These are phyloP conservation scores for Colletotrichum zoysiae DNA, from an alignment of 2,329 filamentous ascomycete genomes.

Conservation along the genomic window DNA sequence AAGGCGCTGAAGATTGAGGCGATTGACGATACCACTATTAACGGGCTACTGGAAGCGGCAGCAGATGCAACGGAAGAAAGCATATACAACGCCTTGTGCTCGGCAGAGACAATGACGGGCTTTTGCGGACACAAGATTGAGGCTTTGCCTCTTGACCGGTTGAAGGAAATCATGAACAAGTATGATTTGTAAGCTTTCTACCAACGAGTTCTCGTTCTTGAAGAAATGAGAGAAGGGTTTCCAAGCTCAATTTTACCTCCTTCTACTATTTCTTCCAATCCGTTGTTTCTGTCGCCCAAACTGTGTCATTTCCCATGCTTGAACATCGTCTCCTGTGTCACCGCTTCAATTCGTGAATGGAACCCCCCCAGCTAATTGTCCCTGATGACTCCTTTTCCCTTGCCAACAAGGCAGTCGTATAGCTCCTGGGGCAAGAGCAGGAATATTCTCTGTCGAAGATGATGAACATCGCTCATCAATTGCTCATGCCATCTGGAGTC, in stretches of 20 bases:
- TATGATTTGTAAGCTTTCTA: slow-evolving; percentile 40
- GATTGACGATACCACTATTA: slow-evolving; percentile 70
- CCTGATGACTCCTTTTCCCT: slow-evolving; percentile 2
- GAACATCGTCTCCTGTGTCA: not conserved
- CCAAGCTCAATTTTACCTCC: too few relatives aligned
- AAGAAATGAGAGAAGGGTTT: too few relatives aligned
- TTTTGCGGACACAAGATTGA: slow-evolving; percentile 63
- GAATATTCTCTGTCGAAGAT: not conserved
- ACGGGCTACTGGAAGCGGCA: slow-evolving; percentile 71
- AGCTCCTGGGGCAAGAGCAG: not conserved
- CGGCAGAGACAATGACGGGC: slow-evolving; percentile 70
- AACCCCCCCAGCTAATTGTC: not conserved
- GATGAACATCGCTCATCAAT: not conserved
- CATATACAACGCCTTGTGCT: slow-evolving; percentile 74
- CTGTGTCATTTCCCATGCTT: not conserved
- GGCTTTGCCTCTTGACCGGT: slow-evolving; percentile 60
- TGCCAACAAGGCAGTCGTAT: slow-evolving; percentile 1
- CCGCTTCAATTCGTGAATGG: too few relatives aligned
- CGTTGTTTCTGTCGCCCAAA: not conserved
- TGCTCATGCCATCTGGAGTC: not conserved
- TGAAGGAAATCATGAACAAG: slow-evolving; percentile 61
- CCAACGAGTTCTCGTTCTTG: not conserved
- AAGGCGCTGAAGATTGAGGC: slow-evolving; percentile 55
- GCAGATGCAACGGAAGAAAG: slow-evolving; percentile 75
- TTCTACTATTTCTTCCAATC: not conserved